Evolutionary conservation across 192 early-diverging fungal genomes (phyloP), one percentile per base, ranked within the genome.

Genomic region (Coemansia sp.): DNA sequence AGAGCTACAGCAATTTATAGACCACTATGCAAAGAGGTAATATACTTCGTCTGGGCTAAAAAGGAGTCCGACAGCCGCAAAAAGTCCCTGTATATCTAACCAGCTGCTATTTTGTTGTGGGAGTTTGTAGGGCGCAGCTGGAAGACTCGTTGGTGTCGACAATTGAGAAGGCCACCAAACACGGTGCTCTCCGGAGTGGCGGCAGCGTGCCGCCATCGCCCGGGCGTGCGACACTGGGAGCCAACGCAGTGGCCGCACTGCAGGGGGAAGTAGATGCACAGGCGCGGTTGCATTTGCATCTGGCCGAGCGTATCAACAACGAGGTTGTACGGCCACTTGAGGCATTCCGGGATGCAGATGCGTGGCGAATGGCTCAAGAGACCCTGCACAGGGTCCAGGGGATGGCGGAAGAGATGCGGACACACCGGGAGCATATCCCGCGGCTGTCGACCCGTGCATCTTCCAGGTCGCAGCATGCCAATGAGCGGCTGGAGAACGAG

Each of bases 391-490:
- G 44, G 21, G 35, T 72, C 13, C 48, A 41, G 6, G 21, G 42
- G 17, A 54, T 72, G 49, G 61, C 68, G 3, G 22, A 34, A 12
- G 47, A 54, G 29, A 72, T 72, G 68, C 56, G 38, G 23, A 22
- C 6, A 4, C 54, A 57, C 26, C 68, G 65, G 23, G 68, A 72
- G 30, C 35, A 44, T 37, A 72, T 72, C 20, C 62, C 68, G 47
- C 60, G 46, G 48, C 56, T 65, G 2, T 72, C 68, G 10, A 45
- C 57, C 6, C 68, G 68, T 28, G 59, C 56, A 1, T 44, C 47
- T 4, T 27, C 62, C 26, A 65, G 53, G 44, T 51, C 53, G 40
- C 65, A 68, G 44, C n/a, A 48, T 57, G 29, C 50, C 25, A 17
- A 52, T 31, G 47, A 51, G 38, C 59, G 50, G 35, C 54, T 72